These are phyloP conservation scores for Russula sp. DNA, from an alignment of 768 basidiomycete species.

Conservation along the genomic window DNA sequence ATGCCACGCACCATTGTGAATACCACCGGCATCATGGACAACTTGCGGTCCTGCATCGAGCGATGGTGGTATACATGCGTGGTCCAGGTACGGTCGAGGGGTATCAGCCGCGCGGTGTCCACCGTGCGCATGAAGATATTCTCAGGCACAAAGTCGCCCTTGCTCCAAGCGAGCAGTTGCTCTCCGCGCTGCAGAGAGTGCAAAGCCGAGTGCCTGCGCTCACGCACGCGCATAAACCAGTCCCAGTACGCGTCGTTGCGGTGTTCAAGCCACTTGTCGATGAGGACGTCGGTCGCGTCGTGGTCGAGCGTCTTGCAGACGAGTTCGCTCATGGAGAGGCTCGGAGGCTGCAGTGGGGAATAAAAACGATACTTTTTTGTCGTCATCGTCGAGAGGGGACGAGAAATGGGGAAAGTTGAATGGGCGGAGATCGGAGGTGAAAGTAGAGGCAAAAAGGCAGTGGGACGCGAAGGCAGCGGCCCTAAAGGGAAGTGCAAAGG, in stretches of 20 bases:
- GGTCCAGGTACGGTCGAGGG: constrained; percentile 76
- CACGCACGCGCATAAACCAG: constrained; percentile 67
- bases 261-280: constrained; percentile 81
- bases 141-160: constrained; percentile 73
- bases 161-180: constrained; percentile 45
- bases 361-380: constrained; percentile 36
- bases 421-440: background rate
- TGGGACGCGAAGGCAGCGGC: background rate
- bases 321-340: constrained; percentile 69
- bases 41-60: constrained; percentile 64
- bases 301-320: constrained; percentile 73
- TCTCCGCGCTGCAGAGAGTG: constrained; percentile 37
- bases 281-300: constrained; percentile 69
- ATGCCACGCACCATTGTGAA: constrained; percentile 61
- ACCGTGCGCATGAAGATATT: constrained; percentile 76
- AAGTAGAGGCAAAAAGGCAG: background rate
- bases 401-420: background rate
- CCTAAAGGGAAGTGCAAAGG: background rate
- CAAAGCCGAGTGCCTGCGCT: constrained; percentile 53
- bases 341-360: constrained; percentile 60
- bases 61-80: constrained; percentile 76
- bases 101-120: constrained; percentile 71
- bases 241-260: constrained; percentile 70
- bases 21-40: constrained; percentile 75
- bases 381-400: constrained; percentile 9